Base-by-base conservation (phyloP, 176 grass and related monocot species). In the Leersia perrieri region DNA sequence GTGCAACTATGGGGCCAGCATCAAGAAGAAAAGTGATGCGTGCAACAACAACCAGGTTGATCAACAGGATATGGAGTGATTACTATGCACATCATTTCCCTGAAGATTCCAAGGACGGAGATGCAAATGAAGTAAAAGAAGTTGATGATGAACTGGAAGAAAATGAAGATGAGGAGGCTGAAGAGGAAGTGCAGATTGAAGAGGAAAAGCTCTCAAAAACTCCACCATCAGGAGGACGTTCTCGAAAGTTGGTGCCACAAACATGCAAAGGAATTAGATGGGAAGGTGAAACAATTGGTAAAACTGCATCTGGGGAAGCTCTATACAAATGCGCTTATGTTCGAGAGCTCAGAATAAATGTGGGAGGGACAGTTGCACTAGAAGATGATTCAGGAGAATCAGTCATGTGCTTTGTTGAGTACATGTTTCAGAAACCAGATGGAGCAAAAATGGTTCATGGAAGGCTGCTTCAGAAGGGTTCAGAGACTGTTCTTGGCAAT, bases 11-110 rank as follows among this genome's bases (percentile, higher is more conserved):
- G 87, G 80, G 89, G 25, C 79, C 68, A 41, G 53, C 89, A 87
- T 87, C 79, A 20, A 90, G 85, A 67, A 90, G 87, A 69, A 94
- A 97, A 92, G 94, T 82, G 13, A 97, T 97, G 94, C 89, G 94
- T 77, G 94, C 94, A 67, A 97, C 92, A 61, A 97, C 94, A 64
- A 97, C 94, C 49, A 87, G 32, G 63, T 34, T 97, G 64, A 90
- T 97, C 82, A 94, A 94, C 77, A 88, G 87, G 60, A 92, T 97
- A 49, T 97, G 92, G 92, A 85, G 82, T 12, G 92, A 97, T 45
- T 97, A 97, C 76, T 97, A 97, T 67, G 79, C 88, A 55, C 93
- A 90, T 84, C 79, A 90, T 87, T 97, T 94, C 67, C 94, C 94
- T 62, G 94, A 97, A 61, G 92, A 94, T 78, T 72, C 68, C 31